Base-by-base conservation (phyloP, 2,329 filamentous ascomycete species). In the Talaromyces albobiverticillius region DNA sequence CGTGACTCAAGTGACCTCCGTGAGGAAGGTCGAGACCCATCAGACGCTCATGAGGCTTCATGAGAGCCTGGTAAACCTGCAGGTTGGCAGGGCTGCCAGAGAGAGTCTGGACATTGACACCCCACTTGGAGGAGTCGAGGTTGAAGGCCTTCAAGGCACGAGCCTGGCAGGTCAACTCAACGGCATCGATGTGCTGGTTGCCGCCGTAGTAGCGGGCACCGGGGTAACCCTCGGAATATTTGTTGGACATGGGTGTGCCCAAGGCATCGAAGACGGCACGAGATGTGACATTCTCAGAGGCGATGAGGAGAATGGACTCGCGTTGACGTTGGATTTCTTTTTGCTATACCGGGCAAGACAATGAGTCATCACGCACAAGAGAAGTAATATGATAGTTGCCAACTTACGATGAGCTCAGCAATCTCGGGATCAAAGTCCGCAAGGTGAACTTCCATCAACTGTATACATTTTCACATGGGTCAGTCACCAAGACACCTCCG, bases 271-370 rank as follows among this genome's bases (percentile, higher is more conserved):
- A 96, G 69, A 99, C 94, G 67, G 94, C 92, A 66, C 92, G 91
- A 60, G 94, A 99, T 56, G 94, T 99, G 78, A 99, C 92, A 82
- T 99, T 99, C 82, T 99, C 94, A 54, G 94, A 97, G 70, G 94
- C 93, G 68, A 99, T 99, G 72, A 99, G 87, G 71, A 97, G 90
- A 77, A 99, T 95, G 67, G 92, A 97, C 82, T 99, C 92, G 75
- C 90, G 87, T 82, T 99, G 94, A 72, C 94, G 90, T 83, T 96
- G 86, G 70, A 96, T 88, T 79, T 97, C 93, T 67, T 89, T 85
- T 81, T 90, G 88, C 89, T 94, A 64, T 57, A 61, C 46, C 29
- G 4, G n/a, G 55, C 54, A 56, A 51, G n/a, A 36, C 9, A 40
- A 18, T 47, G 11, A 52, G 34, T 49, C 18, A 32, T 41, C 40